A percentile compares a stretch with the other conserved stretches of the same genome.
Evolutionary conservation across 2,329 filamentous ascomycete species (phyloP).

Genomic region (Cylindrodendrum hubeiense): DNA sequence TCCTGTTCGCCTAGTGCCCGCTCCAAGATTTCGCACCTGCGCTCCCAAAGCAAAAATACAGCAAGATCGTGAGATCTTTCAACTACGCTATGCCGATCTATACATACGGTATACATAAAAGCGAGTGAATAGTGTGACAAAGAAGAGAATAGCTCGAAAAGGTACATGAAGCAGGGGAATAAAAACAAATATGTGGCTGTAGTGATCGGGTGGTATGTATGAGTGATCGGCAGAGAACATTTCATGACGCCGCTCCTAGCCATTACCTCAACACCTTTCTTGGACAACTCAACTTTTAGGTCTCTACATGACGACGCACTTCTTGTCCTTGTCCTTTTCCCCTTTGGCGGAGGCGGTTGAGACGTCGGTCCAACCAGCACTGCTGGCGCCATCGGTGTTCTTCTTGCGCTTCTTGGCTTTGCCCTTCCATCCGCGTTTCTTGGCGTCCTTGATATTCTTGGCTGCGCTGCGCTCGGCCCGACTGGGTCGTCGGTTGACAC

Average conservation of each 20-base stretch:
- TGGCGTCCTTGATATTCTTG: constrained; percentile 73
- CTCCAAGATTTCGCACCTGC: constrained; percentile 23
- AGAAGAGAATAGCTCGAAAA: constrained; percentile 16
- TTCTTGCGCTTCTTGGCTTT: constrained; percentile 56
- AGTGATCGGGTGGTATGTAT: constrained; percentile 35
- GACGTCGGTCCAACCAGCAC: constrained; percentile 67
- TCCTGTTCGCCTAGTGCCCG: constrained; percentile 26
- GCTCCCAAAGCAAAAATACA: constrained; percentile 29
- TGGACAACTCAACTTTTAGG: background rate
- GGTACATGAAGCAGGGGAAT: constrained; percentile 15
- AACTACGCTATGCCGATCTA: constrained; percentile 30
- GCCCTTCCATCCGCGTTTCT: constrained; percentile 67
- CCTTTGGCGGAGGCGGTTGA: constrained; percentile 47
- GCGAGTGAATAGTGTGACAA: constrained; percentile 31
- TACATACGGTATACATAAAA: constrained; percentile 30
- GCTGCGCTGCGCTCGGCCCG: constrained; percentile 71
- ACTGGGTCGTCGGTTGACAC: constrained; percentile 62
- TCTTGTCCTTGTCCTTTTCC: constrained; percentile 61
- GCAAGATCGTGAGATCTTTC: constrained; percentile 5
- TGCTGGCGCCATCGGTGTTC: constrained; percentile 56
- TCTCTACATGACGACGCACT: constrained; percentile 66
- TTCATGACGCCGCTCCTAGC: constrained; percentile 15
- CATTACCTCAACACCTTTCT: constrained; percentile 20
- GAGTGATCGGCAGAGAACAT: constrained; percentile 26
- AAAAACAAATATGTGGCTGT: constrained; percentile 21